These are phyloP conservation scores for Mariannaea sp. DNA, from an alignment of 2,329 filamentous ascomycete species.

Conservation along the genomic window DNA sequence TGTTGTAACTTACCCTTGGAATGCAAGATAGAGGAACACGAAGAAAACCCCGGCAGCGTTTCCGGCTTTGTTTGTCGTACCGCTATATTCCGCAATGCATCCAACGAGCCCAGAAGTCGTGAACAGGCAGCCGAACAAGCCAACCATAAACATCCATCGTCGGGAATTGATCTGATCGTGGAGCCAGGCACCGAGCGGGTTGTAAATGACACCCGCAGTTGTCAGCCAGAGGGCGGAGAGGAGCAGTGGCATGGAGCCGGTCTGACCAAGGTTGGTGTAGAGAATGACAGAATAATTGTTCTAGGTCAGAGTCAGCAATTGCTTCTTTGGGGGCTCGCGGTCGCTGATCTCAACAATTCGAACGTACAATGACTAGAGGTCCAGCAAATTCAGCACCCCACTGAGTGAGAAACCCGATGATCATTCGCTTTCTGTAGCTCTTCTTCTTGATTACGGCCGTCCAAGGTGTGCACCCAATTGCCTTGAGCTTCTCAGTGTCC, in stretches of 20 bases:
- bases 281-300: constrained; percentile 50
- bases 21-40: constrained; percentile 54
- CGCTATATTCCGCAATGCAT: constrained; percentile 44
- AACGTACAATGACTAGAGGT: constrained; percentile 54
- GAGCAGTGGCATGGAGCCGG: constrained; percentile 47
- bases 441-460: constrained; percentile 51
- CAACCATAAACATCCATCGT: constrained; percentile 48
- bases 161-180: constrained; percentile 54
- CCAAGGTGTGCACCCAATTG: constrained; percentile 48
- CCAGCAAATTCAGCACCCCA: constrained; percentile 60
- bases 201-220: constrained; percentile 54
- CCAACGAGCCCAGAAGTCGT: constrained; percentile 43
- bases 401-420: constrained; percentile 56
- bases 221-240: constrained; percentile 48
- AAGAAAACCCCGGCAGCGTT: constrained; percentile 49
- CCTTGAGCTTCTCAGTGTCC: constrained; percentile 47
- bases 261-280: constrained; percentile 47
- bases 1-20: constrained; percentile 46
- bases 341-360: not conserved
- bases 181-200: constrained; percentile 54
- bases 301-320: constrained; percentile 30
- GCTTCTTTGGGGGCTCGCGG: too few species aligned
- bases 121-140: constrained; percentile 48
- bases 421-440: constrained; percentile 56
- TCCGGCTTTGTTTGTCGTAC: constrained; percentile 45